Conservation (phyloP, 1,284 basidiomycete species). For the Microbotryum saponariae region DNA sequence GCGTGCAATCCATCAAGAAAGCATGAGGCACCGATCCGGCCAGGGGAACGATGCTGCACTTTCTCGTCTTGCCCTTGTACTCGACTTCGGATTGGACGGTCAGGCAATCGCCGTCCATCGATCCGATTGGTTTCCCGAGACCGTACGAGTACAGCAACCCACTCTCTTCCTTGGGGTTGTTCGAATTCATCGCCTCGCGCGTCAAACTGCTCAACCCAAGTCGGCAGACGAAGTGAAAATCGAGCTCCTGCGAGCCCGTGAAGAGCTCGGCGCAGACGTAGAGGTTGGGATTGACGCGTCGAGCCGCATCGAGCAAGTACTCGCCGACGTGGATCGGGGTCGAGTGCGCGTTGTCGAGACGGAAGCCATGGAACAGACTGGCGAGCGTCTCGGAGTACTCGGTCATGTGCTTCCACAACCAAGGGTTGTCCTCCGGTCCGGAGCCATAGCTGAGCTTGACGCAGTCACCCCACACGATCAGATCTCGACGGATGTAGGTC, state of each 20-base stretch:
- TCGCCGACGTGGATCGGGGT: constrained; percentile 92
- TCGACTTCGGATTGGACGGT: constrained; percentile 56
- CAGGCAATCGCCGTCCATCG: constrained; percentile 81
- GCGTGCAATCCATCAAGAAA: constrained; percentile 84
- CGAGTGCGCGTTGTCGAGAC: constrained; percentile 97
- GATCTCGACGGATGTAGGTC: constrained; percentile 87
- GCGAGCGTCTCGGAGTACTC: constrained; percentile 74
- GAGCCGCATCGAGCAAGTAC: constrained; percentile 80
- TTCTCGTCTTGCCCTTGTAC: constrained; percentile 64
- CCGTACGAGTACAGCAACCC: constrained; percentile 77
- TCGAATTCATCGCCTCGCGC: constrained; percentile 81
- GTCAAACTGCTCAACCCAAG: constrained; percentile 86
- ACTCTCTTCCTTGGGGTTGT: constrained; percentile 78
- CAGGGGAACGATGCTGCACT: constrained; percentile 66
- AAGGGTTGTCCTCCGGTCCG: constrained; percentile 72
- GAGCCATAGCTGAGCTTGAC: constrained; percentile 92
- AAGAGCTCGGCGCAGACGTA: constrained; percentile 97
- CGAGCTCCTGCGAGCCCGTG: constrained; percentile 90
- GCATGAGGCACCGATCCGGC: constrained; percentile 82
- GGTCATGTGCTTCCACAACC: constrained; percentile 93
- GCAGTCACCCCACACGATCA: constrained; percentile 96
- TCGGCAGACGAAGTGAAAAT: constrained; percentile 77
- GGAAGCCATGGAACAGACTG: constrained; percentile 80
- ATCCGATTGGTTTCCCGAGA: constrained; percentile 81
- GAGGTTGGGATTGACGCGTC: constrained; percentile 78